Conservation (phyloP, 371 early-diverging fungal species). For the Mortierella sp. region DNA sequence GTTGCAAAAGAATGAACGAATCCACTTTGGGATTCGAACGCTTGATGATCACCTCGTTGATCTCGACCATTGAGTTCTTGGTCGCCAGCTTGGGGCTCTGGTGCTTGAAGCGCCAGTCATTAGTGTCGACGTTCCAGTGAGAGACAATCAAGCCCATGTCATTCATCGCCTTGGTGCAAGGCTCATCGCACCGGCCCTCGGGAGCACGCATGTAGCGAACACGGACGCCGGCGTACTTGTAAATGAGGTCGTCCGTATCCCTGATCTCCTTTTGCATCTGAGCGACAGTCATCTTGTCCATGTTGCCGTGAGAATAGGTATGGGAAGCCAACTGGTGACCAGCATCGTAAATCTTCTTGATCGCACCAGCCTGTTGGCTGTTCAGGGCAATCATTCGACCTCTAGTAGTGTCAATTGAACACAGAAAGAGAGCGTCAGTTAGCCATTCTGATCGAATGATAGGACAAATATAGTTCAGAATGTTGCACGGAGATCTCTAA, state of each 20-base stretch:
- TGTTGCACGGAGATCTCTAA: not conserved
- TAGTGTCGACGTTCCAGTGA: slow-evolving; percentile 67
- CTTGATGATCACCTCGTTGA: slow-evolving; percentile 28
- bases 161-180: slow-evolving; percentile 53
- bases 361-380: slow-evolving; percentile 42
- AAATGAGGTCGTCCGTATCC: slow-evolving; percentile 29
- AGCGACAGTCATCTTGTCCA: slow-evolving; percentile 29
- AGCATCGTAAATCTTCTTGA: slow-evolving; percentile 53
- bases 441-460: not conserved
- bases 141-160: slow-evolving; percentile 59
- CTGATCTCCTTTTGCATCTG: slow-evolving; percentile 37
- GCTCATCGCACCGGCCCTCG: slow-evolving; percentile 55
- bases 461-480: not conserved
- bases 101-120: slow-evolving; percentile 55
- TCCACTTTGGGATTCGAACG: slow-evolving; percentile 27
- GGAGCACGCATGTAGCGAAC: slow-evolving; percentile 62
- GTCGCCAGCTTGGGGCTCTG: slow-evolving; percentile 10
- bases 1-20: slow-evolving; percentile 52
- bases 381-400: slow-evolving; percentile 31
- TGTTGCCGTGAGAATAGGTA: slow-evolving; percentile 63
- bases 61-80: slow-evolving; percentile 31
- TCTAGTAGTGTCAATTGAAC: slow-evolving; percentile 5
- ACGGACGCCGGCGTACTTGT: slow-evolving; percentile 28
- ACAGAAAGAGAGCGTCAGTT: not conserved
- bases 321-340: slow-evolving; percentile 70